phyloP scores from a whole-genome alignment of 441 rosid species.

The Sinapis alba region DNA sequence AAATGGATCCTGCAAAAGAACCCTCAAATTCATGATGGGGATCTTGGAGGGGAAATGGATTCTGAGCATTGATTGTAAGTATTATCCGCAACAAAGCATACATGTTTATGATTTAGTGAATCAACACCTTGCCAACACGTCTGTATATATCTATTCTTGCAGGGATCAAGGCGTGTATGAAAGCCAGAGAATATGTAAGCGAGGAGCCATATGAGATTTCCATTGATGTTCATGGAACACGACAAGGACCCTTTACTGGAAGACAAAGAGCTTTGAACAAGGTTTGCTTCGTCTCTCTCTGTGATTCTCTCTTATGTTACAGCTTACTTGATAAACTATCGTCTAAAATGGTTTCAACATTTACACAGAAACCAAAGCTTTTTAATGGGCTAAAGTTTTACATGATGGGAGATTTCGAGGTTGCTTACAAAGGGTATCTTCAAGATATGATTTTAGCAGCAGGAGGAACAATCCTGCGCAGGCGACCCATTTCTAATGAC shows the following conservation, averaged over 20 bases:
- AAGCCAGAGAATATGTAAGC: conserved; percentile 48
- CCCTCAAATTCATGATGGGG: conserved; percentile 81
- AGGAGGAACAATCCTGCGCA: conserved; percentile 69
- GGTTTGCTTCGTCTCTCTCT: conserved; percentile 47
- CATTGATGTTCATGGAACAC: conserved; percentile 72
- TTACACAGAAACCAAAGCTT: conserved; percentile 69
- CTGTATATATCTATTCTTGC: not conserved
- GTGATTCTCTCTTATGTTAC: not conserved
- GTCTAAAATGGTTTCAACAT: conserved; percentile 9
- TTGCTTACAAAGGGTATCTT: conserved; percentile 72
- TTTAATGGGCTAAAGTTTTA: conserved; percentile 64
- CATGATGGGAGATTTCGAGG: conserved; percentile 63
- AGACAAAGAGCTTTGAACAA: conserved; percentile 65
- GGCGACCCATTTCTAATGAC: conserved; percentile 56
- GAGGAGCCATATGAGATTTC: conserved; percentile 78
- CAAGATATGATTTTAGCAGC: conserved; percentile 73
- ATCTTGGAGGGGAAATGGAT: conserved; percentile 97
- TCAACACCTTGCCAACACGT: not conserved
- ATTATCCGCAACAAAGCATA: conserved; percentile 1
- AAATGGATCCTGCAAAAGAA: conserved; percentile 90
- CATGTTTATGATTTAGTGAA: not conserved
- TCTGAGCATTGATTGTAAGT: conserved; percentile 75
- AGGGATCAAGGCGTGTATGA: conserved; percentile 84
- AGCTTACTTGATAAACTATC: not conserved
- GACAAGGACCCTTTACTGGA: conserved; percentile 74